Evolutionary conservation across 306 rosid genomes (phyloP), one percentile per base, ranked within the genome.

Genomic region (Cotoneaster glaucophyllus): DNA sequence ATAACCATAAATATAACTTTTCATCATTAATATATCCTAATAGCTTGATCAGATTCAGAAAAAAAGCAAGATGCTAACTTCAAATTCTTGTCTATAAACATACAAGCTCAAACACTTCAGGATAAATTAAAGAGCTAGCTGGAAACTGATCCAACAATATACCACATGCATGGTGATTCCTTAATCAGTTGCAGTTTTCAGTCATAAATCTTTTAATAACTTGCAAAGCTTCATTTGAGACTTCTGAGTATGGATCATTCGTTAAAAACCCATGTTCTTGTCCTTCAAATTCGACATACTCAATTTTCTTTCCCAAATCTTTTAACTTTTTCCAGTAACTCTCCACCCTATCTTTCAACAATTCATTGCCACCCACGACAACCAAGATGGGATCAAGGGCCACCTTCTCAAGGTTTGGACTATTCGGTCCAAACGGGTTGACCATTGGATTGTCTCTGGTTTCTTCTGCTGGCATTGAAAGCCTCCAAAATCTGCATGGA

Each of bases 401-500:
- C 69, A 86, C 24, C 57, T 74, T 3, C 64, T 76, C 87, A 19
- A 92, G 86, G 77, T 69, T 75, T 24, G 82, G 85, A 63, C 97
- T 85, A 3, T 25, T 28, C 15, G 82, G 64, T 81, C 96, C 98
- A 11, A 92, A 85, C 19, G 98, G 98, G 86, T 95, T 95, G 1
- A 80, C 96, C 68, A 87, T 77, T 80, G 96, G 96, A 67, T 95
- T 88, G 77, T 95, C 97, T 83, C 98, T 92, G 24, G 44, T 87
- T 79, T 83, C 88, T 71, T 92, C 98, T 22, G 31, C 50, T 2
- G 95, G 92, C 71, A 95, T 52, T 11, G 98, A 90, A 11, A 95
- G 79, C 87, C 98, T 95, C 98, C 98, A 95, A 84, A 95, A 92
- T 82, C 98, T 95, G 82, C 6, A 68, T 34, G 76, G 24, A 39